Evolutionary conservation across 225 moss, liverwort and hornwort genomes (phyloP).

Genomic region (Pseudoscleropodium purum): DNA sequence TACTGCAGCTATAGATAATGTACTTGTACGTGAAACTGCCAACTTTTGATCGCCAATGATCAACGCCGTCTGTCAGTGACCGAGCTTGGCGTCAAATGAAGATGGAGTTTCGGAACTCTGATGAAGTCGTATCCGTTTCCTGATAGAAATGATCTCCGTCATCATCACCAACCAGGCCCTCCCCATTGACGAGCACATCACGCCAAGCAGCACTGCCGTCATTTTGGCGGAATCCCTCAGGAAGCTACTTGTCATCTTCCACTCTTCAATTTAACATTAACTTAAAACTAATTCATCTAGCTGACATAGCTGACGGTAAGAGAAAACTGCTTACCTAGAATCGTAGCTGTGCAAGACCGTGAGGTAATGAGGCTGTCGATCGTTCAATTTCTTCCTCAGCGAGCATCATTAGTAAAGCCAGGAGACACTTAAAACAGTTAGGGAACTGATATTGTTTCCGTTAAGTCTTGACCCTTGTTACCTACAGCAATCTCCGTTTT

Average conservation of each 20-base stretch:
- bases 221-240: neutral
- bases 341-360: neutral
- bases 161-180: neutral
- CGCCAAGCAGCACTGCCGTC: neutral
- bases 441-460: neutral
- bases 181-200: neutral
- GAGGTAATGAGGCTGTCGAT: neutral
- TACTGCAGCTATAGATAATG: neutral
- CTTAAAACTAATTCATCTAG: neutral
- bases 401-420: neutral
- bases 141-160: neutral
- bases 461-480: neutral
- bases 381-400: neutral
- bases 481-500: neutral
- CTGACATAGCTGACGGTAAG: neutral
- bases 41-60: neutral
- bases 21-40: neutral
- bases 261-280: neutral
- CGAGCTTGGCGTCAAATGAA: neutral
- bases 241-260: neutral
- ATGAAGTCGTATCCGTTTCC: neutral
- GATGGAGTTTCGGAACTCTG: neutral
- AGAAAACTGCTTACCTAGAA: neutral
- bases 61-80: neutral
- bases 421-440: neutral